These are phyloP conservation scores for Candida jianshihensis DNA, from an alignment of 805 yeast species.

Conservation along the genomic window DNA sequence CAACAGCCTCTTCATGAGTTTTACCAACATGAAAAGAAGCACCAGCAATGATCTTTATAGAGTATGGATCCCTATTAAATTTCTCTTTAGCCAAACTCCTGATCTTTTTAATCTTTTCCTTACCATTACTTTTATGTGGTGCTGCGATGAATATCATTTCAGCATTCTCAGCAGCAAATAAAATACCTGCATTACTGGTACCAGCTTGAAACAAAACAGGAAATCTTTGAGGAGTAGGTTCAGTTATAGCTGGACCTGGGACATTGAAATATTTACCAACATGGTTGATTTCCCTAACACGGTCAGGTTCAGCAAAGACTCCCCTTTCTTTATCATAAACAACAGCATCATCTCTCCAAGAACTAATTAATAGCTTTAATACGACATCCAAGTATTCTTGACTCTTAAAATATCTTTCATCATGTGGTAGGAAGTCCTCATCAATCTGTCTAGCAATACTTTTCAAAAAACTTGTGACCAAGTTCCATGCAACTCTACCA, in stretches of 20 bases:
- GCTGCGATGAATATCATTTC: conserved; percentile 30
- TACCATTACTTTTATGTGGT: conserved; percentile 24
- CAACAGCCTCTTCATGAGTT: conserved; percentile 33
- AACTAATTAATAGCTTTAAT: conserved; percentile 28
- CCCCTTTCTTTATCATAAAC: conserved; percentile 14
- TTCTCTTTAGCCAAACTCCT: conserved; percentile 24
- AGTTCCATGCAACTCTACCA: conserved; percentile 38
- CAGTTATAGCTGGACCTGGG: conserved; percentile 27
- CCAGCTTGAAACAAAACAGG: conserved; percentile 39
- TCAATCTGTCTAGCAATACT: conserved; percentile 31
- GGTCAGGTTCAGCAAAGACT: conserved; percentile 27
- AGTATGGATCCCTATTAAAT: conserved; percentile 26
- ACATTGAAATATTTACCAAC: conserved; percentile 32
- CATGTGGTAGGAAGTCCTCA: conserved; percentile 30
- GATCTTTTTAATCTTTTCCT: conserved; percentile 16
- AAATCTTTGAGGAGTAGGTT: conserved; percentile 37
- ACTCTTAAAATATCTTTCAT: conserved; percentile 30
- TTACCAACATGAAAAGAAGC: conserved; percentile 28
- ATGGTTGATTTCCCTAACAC: conserved; percentile 31
- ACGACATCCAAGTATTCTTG: conserved; percentile 32
- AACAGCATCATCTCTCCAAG: conserved; percentile 33
- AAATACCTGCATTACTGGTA: conserved; percentile 29
- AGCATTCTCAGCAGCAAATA: conserved; percentile 36
- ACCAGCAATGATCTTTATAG: conserved; percentile 28
- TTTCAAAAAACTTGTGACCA: conserved; percentile 32